Evolutionary conservation across 2,329 filamentous ascomycete species (phyloP).

Genomic region (Diaporthe humulicola): DNA sequence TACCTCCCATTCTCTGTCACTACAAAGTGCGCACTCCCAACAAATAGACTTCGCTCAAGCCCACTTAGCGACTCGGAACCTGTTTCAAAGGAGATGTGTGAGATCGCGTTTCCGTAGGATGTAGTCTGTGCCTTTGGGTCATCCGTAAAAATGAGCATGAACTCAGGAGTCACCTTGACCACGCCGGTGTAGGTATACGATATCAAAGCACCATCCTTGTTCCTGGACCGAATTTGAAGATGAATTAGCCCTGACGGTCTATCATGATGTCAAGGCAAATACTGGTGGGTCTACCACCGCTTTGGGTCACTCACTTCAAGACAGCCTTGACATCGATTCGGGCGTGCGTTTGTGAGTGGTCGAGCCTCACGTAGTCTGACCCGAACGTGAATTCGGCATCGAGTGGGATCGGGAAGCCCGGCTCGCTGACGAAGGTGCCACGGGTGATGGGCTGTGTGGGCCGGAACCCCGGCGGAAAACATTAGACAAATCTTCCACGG

Average conservation of each 20-base stretch:
- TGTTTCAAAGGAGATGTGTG: constrained; percentile 4
- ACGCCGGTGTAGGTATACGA: constrained; percentile 5
- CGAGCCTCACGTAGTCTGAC: neutral
- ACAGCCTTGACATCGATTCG: neutral
- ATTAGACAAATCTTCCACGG: too few relatives aligned
- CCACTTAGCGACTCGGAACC: neutral
- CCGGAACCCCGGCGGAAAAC: too few relatives aligned
- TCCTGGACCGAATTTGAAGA: neutral
- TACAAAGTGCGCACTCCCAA: constrained; percentile 18
- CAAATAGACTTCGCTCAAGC: neutral
- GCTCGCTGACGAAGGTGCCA: neutral
- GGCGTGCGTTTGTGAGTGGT: neutral
- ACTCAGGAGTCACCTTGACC: neutral
- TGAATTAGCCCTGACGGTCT: too few relatives aligned
- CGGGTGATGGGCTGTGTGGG: neutral
- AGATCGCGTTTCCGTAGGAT: neutral
- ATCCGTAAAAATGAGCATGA: constrained; percentile 11
- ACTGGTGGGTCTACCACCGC: too few relatives aligned
- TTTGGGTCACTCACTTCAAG: neutral
- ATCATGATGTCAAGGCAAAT: neutral
- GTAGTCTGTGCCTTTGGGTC: neutral
- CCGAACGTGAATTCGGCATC: neutral
- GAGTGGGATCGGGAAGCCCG: neutral
- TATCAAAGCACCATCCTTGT: neutral
- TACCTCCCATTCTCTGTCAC: neutral